Evolutionary conservation across 371 early-diverging fungal species (phyloP).

Genomic region (Actinomortierella ambigua): DNA sequence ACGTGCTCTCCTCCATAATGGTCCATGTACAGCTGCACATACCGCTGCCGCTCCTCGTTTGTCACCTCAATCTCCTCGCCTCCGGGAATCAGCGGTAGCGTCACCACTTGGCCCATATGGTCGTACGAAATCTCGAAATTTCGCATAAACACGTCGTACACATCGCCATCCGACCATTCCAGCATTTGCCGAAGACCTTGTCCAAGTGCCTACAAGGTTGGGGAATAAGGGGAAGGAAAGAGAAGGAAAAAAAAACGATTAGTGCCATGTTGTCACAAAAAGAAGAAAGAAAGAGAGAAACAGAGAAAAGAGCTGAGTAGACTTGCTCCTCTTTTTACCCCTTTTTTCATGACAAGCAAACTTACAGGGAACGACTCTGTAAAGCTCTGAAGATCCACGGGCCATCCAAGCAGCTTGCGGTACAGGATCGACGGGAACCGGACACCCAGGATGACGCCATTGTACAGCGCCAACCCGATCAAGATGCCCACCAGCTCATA

Average conservation of each 20-base stretch:
- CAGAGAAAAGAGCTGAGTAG: too few species aligned
- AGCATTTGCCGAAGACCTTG: conserved; percentile 80
- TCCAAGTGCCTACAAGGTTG: conserved; percentile 63
- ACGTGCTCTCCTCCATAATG: conserved; percentile 67
- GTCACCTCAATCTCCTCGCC: conserved; percentile 80
- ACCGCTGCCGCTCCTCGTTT: conserved; percentile 68
- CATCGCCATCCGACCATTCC: conserved; percentile 73
- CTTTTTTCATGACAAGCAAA: too few species aligned
- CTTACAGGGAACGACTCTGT: conserved; percentile 62
- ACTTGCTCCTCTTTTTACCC: too few species aligned
- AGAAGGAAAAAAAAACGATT: too few species aligned
- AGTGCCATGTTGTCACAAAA: neutral
- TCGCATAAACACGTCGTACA: conserved; percentile 82
- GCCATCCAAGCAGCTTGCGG: conserved; percentile 79
- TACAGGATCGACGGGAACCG: conserved; percentile 89
- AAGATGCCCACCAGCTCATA: conserved; percentile 86
- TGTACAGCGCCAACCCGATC: conserved; percentile 92
- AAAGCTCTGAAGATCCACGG: conserved; percentile 54
- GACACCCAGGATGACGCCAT: conserved; percentile 88
- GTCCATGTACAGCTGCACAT: conserved; percentile 72
- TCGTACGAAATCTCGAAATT: conserved; percentile 83
- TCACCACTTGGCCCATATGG: conserved; percentile 70
- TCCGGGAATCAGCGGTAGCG: conserved; percentile 69
- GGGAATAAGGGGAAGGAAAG: neutral
- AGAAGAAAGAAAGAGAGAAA: too few species aligned